A percentile compares a stretch with the other conserved stretches of the same genome.
Conservation (phyloP, 495 filamentous ascomycete genomes). For the Geoglossum glabrum region DNA sequence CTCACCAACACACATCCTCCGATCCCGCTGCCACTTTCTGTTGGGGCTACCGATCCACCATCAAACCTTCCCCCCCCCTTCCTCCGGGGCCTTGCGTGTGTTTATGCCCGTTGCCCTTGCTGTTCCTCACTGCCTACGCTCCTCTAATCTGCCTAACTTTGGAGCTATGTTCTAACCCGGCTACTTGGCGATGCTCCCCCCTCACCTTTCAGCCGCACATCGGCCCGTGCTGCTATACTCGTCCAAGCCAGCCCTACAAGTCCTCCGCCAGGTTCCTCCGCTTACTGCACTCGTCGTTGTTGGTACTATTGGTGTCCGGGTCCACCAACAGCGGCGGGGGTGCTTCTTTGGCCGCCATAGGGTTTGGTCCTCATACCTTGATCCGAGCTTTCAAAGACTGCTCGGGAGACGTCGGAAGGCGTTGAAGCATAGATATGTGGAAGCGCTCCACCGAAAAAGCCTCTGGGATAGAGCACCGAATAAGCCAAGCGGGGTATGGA, state of each 20-base stretch:
- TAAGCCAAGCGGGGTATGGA: background rate
- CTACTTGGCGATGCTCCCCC: background rate
- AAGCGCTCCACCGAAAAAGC: background rate
- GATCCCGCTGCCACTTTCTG: no score
- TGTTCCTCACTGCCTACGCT: background rate
- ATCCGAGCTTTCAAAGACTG: background rate
- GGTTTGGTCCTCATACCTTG: conserved; percentile 4
- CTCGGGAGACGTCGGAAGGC: conserved; percentile 1
- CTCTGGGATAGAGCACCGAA: conserved; percentile 1
- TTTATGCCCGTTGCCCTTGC: no score
- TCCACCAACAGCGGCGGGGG: background rate
- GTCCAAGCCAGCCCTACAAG: background rate
- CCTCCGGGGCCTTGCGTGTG: background rate
- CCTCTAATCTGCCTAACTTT: background rate
- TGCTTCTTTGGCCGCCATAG: conserved; percentile 3
- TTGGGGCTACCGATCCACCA: no score
- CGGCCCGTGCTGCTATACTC: background rate
- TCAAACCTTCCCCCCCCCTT: no score
- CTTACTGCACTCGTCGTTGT: background rate
- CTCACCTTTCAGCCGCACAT: background rate
- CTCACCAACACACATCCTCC: no score
- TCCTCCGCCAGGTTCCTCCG: background rate
- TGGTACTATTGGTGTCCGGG: background rate
- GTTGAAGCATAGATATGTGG: conserved; percentile 1
- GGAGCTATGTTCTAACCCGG: background rate